Evolutionary conservation across 75 land plant species (phyloP).

Genomic region (Pinus albicaulis): DNA sequence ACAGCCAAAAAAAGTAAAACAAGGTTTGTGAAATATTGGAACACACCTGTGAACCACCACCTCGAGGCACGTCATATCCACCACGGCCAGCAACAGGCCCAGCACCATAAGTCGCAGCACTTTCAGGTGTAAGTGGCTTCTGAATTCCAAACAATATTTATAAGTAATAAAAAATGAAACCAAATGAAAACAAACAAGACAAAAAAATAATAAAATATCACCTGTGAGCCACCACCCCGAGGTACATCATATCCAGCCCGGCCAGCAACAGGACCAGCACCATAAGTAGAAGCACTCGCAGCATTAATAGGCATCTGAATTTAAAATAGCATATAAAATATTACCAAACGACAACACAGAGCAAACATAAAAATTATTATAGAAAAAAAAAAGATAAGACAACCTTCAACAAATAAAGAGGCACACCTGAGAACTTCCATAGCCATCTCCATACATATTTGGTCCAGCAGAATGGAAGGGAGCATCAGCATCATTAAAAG

Average conservation of each 20-base stretch:
- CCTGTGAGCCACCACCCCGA: conserved; percentile 8
- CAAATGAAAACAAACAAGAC: background rate
- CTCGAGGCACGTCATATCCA: conserved; percentile 8
- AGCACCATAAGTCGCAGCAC: conserved; percentile 3
- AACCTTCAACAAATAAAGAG: background rate
- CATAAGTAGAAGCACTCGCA: background rate
- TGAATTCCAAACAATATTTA: background rate
- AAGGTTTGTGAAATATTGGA: background rate
- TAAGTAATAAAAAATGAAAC: background rate
- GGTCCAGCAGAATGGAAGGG: conserved; percentile 29
- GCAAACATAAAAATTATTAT: no score
- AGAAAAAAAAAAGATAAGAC: no score
- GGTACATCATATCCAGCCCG: conserved; percentile 7
- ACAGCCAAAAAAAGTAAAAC: background rate
- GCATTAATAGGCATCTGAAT: conserved; percentile 9
- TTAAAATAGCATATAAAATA: background rate
- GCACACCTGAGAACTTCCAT: conserved; percentile 34
- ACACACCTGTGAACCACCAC: conserved; percentile 14
- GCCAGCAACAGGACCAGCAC: conserved; percentile 5
- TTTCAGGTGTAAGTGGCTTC: background rate
- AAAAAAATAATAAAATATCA: background rate
- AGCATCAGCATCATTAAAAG: conserved; percentile 32
- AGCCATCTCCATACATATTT: conserved; percentile 47
- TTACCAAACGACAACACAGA: background rate
- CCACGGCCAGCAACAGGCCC: conserved; percentile 1